Base-by-base conservation (phyloP, 768 basidiomycete species). In the Lactarius hatsudake region DNA sequence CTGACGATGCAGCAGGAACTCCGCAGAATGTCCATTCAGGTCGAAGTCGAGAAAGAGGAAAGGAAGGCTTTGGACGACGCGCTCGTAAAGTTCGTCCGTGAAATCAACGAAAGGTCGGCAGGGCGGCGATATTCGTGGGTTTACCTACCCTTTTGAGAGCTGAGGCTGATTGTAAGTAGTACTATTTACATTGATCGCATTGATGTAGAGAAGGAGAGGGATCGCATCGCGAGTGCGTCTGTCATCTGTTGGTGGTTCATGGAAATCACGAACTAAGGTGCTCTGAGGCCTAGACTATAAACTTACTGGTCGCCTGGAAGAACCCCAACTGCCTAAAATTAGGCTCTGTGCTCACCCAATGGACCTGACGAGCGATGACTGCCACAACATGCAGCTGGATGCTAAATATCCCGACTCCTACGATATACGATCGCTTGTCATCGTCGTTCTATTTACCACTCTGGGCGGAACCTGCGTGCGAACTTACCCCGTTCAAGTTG, bases 371-470 rank as follows among this genome's bases (percentile, higher is more conserved):
- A 55, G 56, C 34, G 70, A 69, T 3, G 62, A 71, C 17, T 43
- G 18, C 23, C 65, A 71, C 2, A 60, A 51, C 2, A 38, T 69
- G 56, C 68, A 61, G 48, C 56, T 64, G 3, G 61, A 67, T 59
- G 3, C 45, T n/a, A 45, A 54, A 1, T 28, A 56, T 67, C 13
- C 65, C 70, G 15, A 54, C 28, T 23, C 70, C 68, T 9, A 62
- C 30, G 2, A 61, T 69, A n/a, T 34, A 55, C 20, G 34, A 61
- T 3, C 55, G 62, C 20, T 48, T 58, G 1, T 61, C 43, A 2
- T 57, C 17, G 7, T 8, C 10, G 8, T 69, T 71, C 43, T 7
- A 60, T 20, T 1, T 71, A 5, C 60, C 68, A 15, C 30, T 32
- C 4, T 48, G 36, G 18, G 17, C 43, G 26, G 36, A 55, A 7